phyloP scores from a whole-genome alignment of 495 filamentous ascomycete species.

The Ascodesmis nigricans region DNA sequence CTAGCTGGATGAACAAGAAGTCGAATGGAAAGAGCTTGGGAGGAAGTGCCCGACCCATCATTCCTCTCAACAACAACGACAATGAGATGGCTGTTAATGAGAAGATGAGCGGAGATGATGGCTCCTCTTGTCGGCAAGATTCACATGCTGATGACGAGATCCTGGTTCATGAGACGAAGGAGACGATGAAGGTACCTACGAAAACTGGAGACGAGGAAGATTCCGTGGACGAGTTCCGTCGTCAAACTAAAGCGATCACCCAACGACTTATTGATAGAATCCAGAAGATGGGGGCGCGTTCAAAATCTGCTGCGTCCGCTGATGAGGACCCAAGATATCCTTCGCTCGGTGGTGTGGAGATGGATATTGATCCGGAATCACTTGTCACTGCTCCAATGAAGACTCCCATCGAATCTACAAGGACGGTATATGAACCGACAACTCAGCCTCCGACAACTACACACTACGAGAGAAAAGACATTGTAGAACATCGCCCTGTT shows the following conservation, averaged over 20 bases:
- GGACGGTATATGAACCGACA: too few species aligned
- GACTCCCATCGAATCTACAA: too few species aligned
- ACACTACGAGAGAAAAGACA: too few species aligned
- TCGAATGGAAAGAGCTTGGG: conserved; percentile 25
- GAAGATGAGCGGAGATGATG: conserved; percentile 5
- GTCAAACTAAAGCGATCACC: conserved; percentile 75
- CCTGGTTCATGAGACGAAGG: conserved; percentile 14
- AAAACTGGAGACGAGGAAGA: conserved; percentile 7
- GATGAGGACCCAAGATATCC: too few species aligned
- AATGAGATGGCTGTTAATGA: conserved; percentile 36
- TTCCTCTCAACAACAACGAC: conserved; percentile 27
- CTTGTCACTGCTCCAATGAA: too few species aligned
- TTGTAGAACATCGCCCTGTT: too few species aligned
- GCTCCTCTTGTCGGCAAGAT: conserved; percentile 15
- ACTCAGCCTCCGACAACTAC: too few species aligned
- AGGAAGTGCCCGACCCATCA: conserved; percentile 23
- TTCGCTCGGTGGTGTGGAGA: too few species aligned
- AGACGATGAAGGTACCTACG: neutral
- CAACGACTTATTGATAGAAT: conserved; percentile 82
- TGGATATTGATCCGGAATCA: too few species aligned
- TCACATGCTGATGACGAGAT: conserved; percentile 23
- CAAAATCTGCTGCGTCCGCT: too few species aligned
- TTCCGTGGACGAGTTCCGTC: conserved; percentile 13
- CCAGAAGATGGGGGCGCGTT: conserved; percentile 39
- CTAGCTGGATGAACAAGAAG: conserved; percentile 27